Conservation (phyloP, 208 protist genomes). For the Phytomonas francai region DNA sequence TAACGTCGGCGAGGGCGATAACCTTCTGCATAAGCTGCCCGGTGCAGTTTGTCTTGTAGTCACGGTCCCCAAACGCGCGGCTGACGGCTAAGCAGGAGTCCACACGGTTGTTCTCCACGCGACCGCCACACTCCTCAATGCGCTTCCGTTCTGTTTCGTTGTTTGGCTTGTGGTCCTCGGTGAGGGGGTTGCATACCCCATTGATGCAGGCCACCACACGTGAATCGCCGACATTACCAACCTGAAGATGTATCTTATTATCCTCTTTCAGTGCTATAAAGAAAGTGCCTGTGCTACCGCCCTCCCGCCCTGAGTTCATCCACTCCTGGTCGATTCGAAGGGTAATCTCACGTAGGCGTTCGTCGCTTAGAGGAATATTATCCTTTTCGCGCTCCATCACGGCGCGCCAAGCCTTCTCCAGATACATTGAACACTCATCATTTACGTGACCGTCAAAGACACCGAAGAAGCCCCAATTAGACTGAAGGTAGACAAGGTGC, state of each 20-base stretch:
- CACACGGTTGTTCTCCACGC: conserved; percentile 90
- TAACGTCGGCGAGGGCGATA: conserved; percentile 84
- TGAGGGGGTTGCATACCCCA: conserved; percentile 77
- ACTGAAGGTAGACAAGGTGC: conserved; percentile 70
- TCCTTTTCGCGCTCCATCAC: conserved; percentile 55
- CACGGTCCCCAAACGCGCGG: conserved; percentile 90
- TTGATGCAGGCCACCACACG: conserved; percentile 83
- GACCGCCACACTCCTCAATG: conserved; percentile 87
- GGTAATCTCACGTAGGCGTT: conserved; percentile 73
- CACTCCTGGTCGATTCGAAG: conserved; percentile 81
- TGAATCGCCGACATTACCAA: conserved; percentile 91
- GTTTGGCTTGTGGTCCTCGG: conserved; percentile 93
- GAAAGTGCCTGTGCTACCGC: conserved; percentile 87
- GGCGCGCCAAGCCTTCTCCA: conserved; percentile 66
- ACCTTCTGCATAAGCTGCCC: conserved; percentile 83
- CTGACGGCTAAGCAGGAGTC: conserved; percentile 91
- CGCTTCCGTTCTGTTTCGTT: conserved; percentile 77
- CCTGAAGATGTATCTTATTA: conserved; percentile 73
- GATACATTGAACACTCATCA: conserved; percentile 74
- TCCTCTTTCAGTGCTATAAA: conserved; percentile 72
- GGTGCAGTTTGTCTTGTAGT: conserved; percentile 85
- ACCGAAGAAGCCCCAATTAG: conserved; percentile 85
- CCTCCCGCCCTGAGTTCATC: conserved; percentile 57
- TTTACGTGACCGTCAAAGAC: conserved; percentile 90
- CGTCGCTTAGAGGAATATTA: conserved; percentile 67